Percentiles rank a stretch among this genome's conserved stretches.
Conservation (phyloP, 2,329 filamentous ascomycete species). For the Lecanoromycetidae sp. region DNA sequence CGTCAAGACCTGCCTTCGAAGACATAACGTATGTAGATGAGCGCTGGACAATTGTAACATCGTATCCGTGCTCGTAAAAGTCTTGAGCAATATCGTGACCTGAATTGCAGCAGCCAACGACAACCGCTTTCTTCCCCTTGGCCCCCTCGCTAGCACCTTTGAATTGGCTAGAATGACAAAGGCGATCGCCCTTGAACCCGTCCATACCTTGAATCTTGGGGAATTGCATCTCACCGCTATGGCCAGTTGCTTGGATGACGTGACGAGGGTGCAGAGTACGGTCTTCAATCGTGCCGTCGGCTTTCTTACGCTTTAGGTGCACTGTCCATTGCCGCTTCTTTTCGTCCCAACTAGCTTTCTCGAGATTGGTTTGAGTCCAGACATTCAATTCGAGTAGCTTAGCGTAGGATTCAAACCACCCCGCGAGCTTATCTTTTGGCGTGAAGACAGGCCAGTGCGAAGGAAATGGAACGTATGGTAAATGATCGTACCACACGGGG, state of each 20-base stretch:
- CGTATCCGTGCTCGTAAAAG: slow-evolving; percentile 37
- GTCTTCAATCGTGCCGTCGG: slow-evolving; percentile 16
- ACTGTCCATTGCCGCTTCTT: slow-evolving; percentile 30
- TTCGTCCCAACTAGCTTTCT: slow-evolving; percentile 30
- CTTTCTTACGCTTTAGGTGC: slow-evolving; percentile 18
- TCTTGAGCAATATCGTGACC: slow-evolving; percentile 40
- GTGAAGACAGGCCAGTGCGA: slow-evolving; percentile 30
- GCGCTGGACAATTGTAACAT: slow-evolving; percentile 44
- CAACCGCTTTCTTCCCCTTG: slow-evolving; percentile 34
- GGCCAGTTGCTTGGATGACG: slow-evolving; percentile 38
- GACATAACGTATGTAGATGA: slow-evolving; percentile 40
- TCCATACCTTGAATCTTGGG: slow-evolving; percentile 32
- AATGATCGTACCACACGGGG: slow-evolving; percentile 30
- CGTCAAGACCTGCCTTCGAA: slow-evolving; percentile 32
- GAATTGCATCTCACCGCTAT: slow-evolving; percentile 32
- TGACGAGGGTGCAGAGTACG: slow-evolving; percentile 29
- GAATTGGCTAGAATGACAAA: slow-evolving; percentile 36
- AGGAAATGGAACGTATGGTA: slow-evolving; percentile 21
- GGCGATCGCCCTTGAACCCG: slow-evolving; percentile 30
- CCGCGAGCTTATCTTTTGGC: slow-evolving; percentile 36
- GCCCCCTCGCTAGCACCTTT: slow-evolving; percentile 29
- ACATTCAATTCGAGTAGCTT: slow-evolving; percentile 40
- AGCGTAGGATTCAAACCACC: slow-evolving; percentile 39
- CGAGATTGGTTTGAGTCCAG: slow-evolving; percentile 31
- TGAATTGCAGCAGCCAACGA: slow-evolving; percentile 40